Evolutionary conservation across 306 rosid species (phyloP).

Genomic region (Oemleria cerasiformis): DNA sequence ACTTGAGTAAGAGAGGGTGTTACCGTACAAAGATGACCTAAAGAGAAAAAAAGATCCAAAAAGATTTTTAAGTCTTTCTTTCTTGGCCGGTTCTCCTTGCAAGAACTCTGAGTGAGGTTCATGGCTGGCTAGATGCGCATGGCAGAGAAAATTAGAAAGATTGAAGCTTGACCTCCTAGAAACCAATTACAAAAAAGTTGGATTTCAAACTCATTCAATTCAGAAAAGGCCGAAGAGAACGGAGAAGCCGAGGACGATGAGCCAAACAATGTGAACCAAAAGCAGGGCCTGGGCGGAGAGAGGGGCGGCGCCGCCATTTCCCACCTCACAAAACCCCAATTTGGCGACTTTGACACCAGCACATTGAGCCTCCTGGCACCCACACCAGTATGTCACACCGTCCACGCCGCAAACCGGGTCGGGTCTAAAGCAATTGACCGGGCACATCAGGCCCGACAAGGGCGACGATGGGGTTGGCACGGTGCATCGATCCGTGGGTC

Average conservation of each 20-base stretch:
- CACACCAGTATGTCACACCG: constrained; percentile 93
- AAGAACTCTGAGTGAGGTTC: no score
- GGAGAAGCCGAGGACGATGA: constrained; percentile 66
- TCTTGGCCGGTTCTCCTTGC: no score
- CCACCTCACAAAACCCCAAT: constrained; percentile 74
- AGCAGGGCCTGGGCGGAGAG: constrained; percentile 86
- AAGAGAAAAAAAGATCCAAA: not conserved
- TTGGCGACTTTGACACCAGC: constrained; percentile 63
- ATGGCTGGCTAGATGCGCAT: no score
- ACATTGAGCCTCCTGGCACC: constrained; percentile 80
- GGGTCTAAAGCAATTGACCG: constrained; percentile 72
- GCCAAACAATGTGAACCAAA: constrained; percentile 82
- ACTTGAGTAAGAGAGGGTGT: not conserved
- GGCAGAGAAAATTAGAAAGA: not conserved
- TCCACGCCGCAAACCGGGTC: constrained; percentile 88
- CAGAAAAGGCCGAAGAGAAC: constrained; percentile 75
- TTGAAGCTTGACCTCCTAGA: not conserved
- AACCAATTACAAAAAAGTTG: not conserved
- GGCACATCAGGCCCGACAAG: constrained; percentile 50
- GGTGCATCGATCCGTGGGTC: constrained; percentile 38
- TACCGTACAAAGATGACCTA: not conserved
- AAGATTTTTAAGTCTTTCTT: not conserved
- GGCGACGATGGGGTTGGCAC: not conserved
- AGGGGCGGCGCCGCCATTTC: constrained; percentile 64
- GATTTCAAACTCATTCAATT: not conserved